Percentiles rank a stretch among this genome's conserved stretches.
phyloP scores from a whole-genome alignment of 495 filamentous ascomycete species.

The Pyrenula massariospora region DNA sequence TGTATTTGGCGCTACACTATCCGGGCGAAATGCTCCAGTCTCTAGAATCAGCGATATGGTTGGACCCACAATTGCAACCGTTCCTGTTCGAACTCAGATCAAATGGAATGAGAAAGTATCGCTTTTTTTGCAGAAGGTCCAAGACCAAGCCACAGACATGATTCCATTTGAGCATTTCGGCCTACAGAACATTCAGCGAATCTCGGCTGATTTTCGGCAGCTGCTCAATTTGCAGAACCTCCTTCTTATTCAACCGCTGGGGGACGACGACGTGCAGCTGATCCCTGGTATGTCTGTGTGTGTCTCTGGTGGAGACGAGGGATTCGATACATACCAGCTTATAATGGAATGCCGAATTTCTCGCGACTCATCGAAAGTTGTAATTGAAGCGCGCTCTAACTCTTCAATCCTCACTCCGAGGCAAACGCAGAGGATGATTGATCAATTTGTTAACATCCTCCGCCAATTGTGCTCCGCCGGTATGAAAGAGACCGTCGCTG shows the following conservation, averaged over 20 bases:
- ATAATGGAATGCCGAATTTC: slow-evolving; percentile 2
- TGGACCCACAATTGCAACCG: slow-evolving; percentile 42
- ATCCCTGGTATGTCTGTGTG: too few relatives aligned
- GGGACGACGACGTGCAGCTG: neutral
- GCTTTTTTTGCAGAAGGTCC: slow-evolving; percentile 30
- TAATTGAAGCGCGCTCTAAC: slow-evolving; percentile 2
- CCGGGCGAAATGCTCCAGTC: slow-evolving; percentile 40
- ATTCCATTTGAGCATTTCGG: slow-evolving; percentile 33
- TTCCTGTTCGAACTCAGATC: slow-evolving; percentile 34
- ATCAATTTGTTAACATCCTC: slow-evolving; percentile 16
- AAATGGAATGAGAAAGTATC: slow-evolving; percentile 18
- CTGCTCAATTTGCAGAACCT: slow-evolving; percentile 43
- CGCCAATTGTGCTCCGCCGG: slow-evolving; percentile 16
- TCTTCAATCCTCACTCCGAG: slow-evolving; percentile 1
- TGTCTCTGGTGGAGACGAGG: slow-evolving; percentile 1
- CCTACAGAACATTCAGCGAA: slow-evolving; percentile 39
- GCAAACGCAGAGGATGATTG: slow-evolving; percentile 4
- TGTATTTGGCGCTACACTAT: slow-evolving; percentile 42
- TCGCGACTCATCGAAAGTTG: neutral
- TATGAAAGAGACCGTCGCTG: slow-evolving; percentile 13
- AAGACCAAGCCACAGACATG: slow-evolving; percentile 21
- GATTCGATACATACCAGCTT: slow-evolving; percentile 6
- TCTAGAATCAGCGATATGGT: slow-evolving; percentile 36
- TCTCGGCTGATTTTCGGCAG: slow-evolving; percentile 32
- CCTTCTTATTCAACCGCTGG: slow-evolving; percentile 32